Percentiles rank a stretch among this genome's conserved stretches.
phyloP scores from a whole-genome alignment of 805 yeast genomes.

The Hanseniaspora clermontiae region DNA sequence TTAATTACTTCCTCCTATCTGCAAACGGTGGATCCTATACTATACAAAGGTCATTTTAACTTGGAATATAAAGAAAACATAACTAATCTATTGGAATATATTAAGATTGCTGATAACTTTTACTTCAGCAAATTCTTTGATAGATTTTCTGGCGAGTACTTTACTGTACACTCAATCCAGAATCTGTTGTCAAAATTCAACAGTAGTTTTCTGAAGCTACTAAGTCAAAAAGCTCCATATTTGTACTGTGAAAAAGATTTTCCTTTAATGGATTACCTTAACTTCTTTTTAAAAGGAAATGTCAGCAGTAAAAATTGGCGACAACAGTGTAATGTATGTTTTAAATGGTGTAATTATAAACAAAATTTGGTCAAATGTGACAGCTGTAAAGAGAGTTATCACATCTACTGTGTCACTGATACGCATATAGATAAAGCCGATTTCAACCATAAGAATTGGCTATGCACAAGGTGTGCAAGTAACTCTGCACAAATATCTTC shows the following conservation, averaged over 20 bases:
- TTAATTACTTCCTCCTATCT: constrained; percentile 2
- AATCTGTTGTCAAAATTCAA: constrained; percentile 32
- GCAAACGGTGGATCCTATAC: neutral
- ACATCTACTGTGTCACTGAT: constrained; percentile 46
- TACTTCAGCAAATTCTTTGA: constrained; percentile 81
- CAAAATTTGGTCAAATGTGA: constrained; percentile 68
- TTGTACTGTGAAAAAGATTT: constrained; percentile 52
- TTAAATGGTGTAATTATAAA: constrained; percentile 64
- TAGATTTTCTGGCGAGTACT: constrained; percentile 69
- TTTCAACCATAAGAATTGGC: constrained; percentile 2
- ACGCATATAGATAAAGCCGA: neutral
- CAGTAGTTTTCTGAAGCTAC: constrained; percentile 43
- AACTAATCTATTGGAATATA: constrained; percentile 36
- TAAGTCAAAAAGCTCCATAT: constrained; percentile 56
- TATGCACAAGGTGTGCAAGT: neutral
- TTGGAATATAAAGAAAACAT: constrained; percentile 3
- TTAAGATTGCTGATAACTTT: constrained; percentile 52
- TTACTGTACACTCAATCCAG: constrained; percentile 59
- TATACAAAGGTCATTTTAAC: constrained; percentile 6
- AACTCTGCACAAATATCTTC: neutral
- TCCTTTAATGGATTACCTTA: constrained; percentile 22
- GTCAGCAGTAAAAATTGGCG: constrained; percentile 19
- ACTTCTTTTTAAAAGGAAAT: constrained; percentile 15
- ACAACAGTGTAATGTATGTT: constrained; percentile 52
- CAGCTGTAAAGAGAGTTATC: constrained; percentile 59